These are phyloP conservation scores for Exobasidium rhododendri DNA, from an alignment of 1,284 basidiomycete genomes.

Conservation along the genomic window DNA sequence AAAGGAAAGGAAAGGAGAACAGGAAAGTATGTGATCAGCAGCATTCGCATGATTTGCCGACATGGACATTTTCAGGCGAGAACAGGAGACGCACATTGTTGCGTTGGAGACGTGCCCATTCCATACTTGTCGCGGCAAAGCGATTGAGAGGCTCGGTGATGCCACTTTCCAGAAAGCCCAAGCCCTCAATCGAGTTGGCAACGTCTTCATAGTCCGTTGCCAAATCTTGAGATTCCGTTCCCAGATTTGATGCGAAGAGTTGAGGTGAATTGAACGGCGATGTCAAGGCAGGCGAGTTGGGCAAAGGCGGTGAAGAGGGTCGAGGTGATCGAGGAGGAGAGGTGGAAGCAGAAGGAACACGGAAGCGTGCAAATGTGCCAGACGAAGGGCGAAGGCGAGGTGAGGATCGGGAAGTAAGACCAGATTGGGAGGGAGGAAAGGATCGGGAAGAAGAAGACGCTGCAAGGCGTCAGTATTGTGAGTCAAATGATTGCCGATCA, in stretches of 20 bases:
- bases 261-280: conserved; percentile 12
- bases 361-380: conserved; percentile 5
- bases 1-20: too few relatives aligned
- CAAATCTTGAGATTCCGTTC: conserved; percentile 58
- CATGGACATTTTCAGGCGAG: too few relatives aligned
- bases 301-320: conserved; percentile 15
- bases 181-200: conserved; percentile 87
- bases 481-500: background rate
- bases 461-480: conserved; percentile 8
- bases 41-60: too few relatives aligned
- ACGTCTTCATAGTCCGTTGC: conserved; percentile 95
- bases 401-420: conserved; percentile 10
- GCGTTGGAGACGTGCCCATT: conserved; percentile 59
- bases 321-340: conserved; percentile 1
- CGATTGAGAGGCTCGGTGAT: conserved; percentile 95
- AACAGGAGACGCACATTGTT: conserved; percentile 36
- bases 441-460: background rate
- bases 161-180: conserved; percentile 94
- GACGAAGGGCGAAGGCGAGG: background rate
- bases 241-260: conserved; percentile 20
- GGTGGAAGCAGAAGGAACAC: background rate
- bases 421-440: background rate
- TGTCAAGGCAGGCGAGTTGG: conserved; percentile 11
- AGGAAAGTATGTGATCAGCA: background rate
- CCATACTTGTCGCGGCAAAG: conserved; percentile 88